phyloP scores from a whole-genome alignment of 257 asterid species.

The Solanum tarapatanum region DNA sequence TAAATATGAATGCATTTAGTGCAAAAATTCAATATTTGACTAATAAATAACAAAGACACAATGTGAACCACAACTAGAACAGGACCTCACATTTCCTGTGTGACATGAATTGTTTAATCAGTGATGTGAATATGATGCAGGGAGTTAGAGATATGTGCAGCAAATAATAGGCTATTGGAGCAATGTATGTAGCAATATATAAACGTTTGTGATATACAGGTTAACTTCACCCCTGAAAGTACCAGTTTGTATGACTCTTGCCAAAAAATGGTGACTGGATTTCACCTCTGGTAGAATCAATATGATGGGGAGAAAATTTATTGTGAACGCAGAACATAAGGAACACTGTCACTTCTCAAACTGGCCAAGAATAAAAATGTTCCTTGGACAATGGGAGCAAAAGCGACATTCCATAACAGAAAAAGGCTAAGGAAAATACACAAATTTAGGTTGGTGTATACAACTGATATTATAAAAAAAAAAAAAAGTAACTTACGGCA shows the following conservation, averaged over 20 bases:
- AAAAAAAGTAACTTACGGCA: conserved; percentile 60
- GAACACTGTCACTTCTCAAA: neutral
- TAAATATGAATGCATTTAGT: neutral
- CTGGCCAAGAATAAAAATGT: neutral
- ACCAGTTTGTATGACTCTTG: neutral
- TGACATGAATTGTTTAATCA: neutral
- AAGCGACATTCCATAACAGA: neutral
- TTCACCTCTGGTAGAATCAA: neutral
- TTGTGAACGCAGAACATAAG: neutral
- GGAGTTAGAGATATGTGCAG: neutral
- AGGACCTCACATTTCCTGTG: neutral
- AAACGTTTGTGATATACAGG: neutral
- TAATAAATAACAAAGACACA: neutral
- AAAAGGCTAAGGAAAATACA: neutral
- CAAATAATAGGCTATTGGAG: neutral
- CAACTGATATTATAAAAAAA: neutral
- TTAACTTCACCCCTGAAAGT: neutral
- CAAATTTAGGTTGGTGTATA: neutral
- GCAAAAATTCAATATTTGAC: neutral
- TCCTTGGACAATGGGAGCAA: neutral
- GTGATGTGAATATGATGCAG: neutral
- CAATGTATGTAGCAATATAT: neutral
- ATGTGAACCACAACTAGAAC: neutral
- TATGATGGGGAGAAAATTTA: neutral
- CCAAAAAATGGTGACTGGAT: neutral